A percentile compares a stretch with the other conserved stretches of the same genome.
These are phyloP conservation scores for Penicillium sp. DNA, from an alignment of 2,329 filamentous ascomycete genomes.

Conservation along the genomic window DNA sequence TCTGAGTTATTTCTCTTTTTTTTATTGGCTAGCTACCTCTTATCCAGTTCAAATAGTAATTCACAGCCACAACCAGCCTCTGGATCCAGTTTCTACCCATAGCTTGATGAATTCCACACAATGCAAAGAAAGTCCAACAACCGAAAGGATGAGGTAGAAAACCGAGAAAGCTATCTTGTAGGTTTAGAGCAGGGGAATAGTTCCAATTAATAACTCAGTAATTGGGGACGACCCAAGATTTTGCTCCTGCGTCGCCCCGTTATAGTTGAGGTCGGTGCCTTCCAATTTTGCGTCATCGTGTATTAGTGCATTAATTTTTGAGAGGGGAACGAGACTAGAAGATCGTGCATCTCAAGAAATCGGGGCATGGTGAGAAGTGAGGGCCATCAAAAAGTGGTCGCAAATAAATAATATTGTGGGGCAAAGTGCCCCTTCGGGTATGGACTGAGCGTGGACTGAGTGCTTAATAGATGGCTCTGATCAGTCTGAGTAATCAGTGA, in stretches of 20 bases:
- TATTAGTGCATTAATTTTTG: neutral
- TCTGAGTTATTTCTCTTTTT: neutral
- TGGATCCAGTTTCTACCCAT: conserved; percentile 11
- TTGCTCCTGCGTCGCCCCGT: neutral
- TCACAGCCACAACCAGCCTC: too few species aligned
- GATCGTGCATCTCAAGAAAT: conserved; percentile 2
- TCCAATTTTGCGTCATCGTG: neutral
- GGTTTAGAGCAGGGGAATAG: neutral
- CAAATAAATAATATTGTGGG: conserved; percentile 14
- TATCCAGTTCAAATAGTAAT: too few species aligned
- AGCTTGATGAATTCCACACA: neutral
- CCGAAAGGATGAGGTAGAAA: neutral
- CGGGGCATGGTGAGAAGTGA: neutral
- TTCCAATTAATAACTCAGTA: neutral
- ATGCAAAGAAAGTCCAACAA: neutral
- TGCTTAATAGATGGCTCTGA: neutral
- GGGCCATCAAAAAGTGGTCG: conserved; percentile 14
- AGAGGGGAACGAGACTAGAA: neutral
- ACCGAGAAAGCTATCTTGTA: neutral
- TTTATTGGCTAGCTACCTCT: neutral
- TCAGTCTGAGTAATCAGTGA: neutral
- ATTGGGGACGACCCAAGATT: neutral
- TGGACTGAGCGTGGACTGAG: neutral
- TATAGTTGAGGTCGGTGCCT: neutral
- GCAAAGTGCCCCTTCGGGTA: conserved; percentile 4